Conservation (phyloP, 331 rosid genomes). For the Malus hybrid region DNA sequence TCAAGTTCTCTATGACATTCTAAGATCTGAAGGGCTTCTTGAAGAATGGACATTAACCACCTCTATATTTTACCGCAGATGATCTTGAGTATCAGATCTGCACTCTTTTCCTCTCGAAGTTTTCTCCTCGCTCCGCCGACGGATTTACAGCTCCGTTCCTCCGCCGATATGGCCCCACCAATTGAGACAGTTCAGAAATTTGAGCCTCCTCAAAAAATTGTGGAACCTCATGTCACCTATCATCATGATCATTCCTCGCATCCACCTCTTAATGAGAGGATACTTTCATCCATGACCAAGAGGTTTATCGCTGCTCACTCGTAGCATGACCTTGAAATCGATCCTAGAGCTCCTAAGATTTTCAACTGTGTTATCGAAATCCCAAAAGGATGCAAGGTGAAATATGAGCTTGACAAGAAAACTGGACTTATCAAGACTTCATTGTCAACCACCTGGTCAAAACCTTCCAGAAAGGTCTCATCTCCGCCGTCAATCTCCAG, state of each 20-base stretch:
- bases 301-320: constrained; percentile 98
- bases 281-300: constrained; percentile 87
- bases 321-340: constrained; percentile 99
- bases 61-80: constrained; percentile 69
- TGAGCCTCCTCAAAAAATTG: constrained; percentile 26
- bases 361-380: constrained; percentile 85
- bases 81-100: constrained; percentile 80
- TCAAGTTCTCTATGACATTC: constrained; percentile 62
- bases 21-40: constrained; percentile 65
- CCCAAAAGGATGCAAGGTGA: constrained; percentile 85
- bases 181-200: constrained; percentile 17
- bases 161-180: constrained; percentile 52
- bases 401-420: constrained; percentile 83
- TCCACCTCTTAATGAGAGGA: constrained; percentile 92
- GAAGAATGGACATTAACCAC: constrained; percentile 50
- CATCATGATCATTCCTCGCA: constrained; percentile 17
- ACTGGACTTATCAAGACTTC: constrained; percentile 86
- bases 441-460: constrained; percentile 55
- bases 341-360: constrained; percentile 69
- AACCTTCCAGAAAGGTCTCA: constrained; percentile 62
- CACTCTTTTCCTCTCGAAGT: not conserved
- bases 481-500: constrained; percentile 59
- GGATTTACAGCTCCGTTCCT: constrained; percentile 1
- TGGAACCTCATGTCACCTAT: constrained; percentile 26
- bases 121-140: not conserved